Evolutionary conservation across 257 asterid genomes (phyloP).

Genomic region (Thymus quinquecostatus): DNA sequence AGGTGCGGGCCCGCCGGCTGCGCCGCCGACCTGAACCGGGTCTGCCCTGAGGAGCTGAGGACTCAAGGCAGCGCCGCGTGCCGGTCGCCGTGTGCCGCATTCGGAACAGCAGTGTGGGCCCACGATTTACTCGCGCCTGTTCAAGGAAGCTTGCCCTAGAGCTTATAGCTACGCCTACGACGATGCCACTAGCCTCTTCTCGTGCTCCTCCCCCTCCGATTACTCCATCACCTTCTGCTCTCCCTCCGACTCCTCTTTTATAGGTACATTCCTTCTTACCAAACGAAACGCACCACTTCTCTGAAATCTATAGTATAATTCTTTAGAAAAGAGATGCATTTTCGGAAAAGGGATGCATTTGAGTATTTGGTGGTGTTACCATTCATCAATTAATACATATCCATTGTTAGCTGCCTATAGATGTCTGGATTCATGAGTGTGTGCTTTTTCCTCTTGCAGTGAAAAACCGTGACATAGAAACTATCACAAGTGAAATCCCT

Average conservation of each 20-base stretch:
- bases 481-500: too few relatives aligned
- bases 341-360: too few relatives aligned
- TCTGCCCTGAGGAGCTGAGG: conserved; percentile 58
- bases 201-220: conserved; percentile 56
- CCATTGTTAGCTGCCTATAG: too few relatives aligned
- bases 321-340: too few relatives aligned
- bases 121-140: conserved; percentile 52
- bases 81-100: conserved; percentile 60
- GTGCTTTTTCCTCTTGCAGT: too few relatives aligned
- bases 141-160: conserved; percentile 61
- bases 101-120: conserved; percentile 51
- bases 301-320: too few relatives aligned
- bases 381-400: too few relatives aligned
- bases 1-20: neutral
- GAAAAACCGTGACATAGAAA: too few relatives aligned
- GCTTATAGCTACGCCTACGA: conserved; percentile 61
- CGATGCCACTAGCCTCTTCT: conserved; percentile 50
- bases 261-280: too few relatives aligned
- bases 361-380: too few relatives aligned
- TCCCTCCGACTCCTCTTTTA: neutral
- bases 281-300: too few relatives aligned
- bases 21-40: conserved; percentile 47
- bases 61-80: conserved; percentile 56
- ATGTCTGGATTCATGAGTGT: too few relatives aligned
- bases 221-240: conserved; percentile 65